A percentile compares a stretch with the other conserved stretches of the same genome.
phyloP scores from a whole-genome alignment of 306 rosid genomes.

The Vicia villosa region DNA sequence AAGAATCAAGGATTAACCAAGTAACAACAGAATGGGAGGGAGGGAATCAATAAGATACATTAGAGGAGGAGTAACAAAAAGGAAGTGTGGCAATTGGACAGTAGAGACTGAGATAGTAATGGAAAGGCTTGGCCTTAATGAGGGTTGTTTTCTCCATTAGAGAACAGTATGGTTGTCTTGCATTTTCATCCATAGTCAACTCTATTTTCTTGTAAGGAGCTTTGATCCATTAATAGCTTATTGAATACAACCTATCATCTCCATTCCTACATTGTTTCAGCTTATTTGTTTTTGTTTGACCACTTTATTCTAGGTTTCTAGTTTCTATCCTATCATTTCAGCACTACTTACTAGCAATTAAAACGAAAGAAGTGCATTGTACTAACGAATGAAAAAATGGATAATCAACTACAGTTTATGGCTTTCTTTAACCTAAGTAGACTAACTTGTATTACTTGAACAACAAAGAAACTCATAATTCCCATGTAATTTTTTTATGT shows the following conservation, averaged over 20 bases:
- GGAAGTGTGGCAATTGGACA: neutral
- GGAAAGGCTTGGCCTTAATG: neutral
- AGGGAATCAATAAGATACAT: neutral
- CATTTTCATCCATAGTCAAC: neutral
- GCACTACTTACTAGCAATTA: conserved; percentile 21
- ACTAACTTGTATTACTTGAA: conserved; percentile 5
- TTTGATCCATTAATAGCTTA: neutral
- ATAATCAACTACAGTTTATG: conserved; percentile 1
- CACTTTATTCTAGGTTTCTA: neutral
- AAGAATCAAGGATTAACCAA: neutral
- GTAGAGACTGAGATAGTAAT: neutral
- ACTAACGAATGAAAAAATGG: conserved; percentile 9
- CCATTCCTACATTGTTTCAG: neutral
- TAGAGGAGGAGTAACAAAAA: neutral
- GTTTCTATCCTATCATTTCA: neutral
- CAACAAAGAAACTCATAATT: conserved; percentile 30
- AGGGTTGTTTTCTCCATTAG: neutral
- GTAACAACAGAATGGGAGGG: neutral
- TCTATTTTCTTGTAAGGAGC: neutral
- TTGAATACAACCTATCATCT: neutral
- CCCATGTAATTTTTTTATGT: neutral
- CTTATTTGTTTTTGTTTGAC: neutral
- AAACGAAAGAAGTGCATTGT: conserved; percentile 19
- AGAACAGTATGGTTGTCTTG: neutral
- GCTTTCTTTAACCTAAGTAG: conserved; percentile 22